These are phyloP conservation scores for Allantophomopsis lycopodina DNA, from an alignment of 2,329 filamentous ascomycete species.

Conservation along the genomic window DNA sequence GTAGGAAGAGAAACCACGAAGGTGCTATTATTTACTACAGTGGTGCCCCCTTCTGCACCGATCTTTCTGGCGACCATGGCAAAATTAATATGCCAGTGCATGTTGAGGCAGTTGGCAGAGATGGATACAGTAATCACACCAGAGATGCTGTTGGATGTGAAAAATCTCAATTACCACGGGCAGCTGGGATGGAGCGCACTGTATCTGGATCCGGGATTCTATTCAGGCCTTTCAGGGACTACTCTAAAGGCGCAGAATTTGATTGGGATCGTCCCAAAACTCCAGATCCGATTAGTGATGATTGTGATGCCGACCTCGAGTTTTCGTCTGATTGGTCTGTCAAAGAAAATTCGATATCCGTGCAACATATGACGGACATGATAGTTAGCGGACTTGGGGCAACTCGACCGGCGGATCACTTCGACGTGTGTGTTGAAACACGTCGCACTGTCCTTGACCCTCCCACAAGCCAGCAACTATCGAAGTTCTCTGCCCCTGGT, in stretches of 20 bases:
- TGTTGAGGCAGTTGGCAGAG: conserved; percentile 30
- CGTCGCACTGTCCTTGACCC: conserved; percentile 8
- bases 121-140: conserved; percentile 13
- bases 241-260: conserved; percentile 10
- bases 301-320: conserved; percentile 13
- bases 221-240: conserved; percentile 34
- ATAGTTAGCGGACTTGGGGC: conserved; percentile 46
- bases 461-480: conserved; percentile 1
- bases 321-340: conserved; percentile 20
- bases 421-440: conserved; percentile 35
- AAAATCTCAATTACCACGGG: conserved; percentile 7
- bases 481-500: conserved; percentile 5
- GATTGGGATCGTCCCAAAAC: conserved; percentile 3
- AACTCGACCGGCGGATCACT: conserved; percentile 49
- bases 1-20: conserved; percentile 42
- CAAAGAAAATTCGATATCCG: too few relatives aligned
- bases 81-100: conserved; percentile 33
- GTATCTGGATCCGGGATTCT: conserved; percentile 35
- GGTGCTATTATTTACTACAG: conserved; percentile 78
- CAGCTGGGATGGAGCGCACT: conserved; percentile 20
- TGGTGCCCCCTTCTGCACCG: conserved; percentile 67
- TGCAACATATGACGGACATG: conserved; percentile 17
- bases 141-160: conserved; percentile 7
- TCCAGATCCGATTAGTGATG: conserved; percentile 9
- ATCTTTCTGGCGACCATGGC: conserved; percentile 55